Evolutionary conservation across 2,329 filamentous ascomycete species (phyloP), one percentile per base, ranked within the genome.

Genomic region (Coniochaeta sp.): DNA sequence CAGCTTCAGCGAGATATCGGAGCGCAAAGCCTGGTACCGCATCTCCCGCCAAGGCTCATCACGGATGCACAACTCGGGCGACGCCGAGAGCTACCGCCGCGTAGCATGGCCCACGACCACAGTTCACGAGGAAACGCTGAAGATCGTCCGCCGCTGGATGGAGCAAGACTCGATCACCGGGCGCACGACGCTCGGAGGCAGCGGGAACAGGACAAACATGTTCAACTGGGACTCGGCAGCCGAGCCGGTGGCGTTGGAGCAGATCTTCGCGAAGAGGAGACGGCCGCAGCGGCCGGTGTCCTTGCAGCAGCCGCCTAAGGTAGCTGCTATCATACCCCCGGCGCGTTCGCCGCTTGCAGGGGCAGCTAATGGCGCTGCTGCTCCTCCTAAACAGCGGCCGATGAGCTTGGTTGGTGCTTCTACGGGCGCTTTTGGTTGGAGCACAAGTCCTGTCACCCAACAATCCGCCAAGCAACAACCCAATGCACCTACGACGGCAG

Each of bases 21-120:
- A 86, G 63, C 79, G 83, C 48, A 84, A 81, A 59, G 72, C 74
- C 7, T 87, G 83, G 83, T 85, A 86, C 57, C 79, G 81, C 18
- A 65, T 86, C 16, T 84, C 83, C 7, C 75, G 83, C 5, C 74
- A 73, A 51, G 83, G 81, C 3, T 81, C 82, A 0, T 73, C 76
- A 57, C 72, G 80, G 6, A 78, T 77, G 53, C 75, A 85, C 57
- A 72, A 82, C 51, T 65, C 67, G 3, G 81, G 77, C 38, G 75
- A 82, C 45, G 78, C 82, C 48, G 79, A 83, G 7, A 77, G 75
- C 56, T 86, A 86, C 61, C 69, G 77, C 16, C 74, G 77, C 8
- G 72, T 83, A n/a, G 68, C 70, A 3, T 87, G 83, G 83, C 56
- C 61, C 4, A 66, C 70, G n/a, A 85, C 82, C 0, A 65, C 72